Percentiles rank a stretch among this genome's conserved stretches.
Evolutionary conservation across 495 filamentous ascomycete species (phyloP).

Genomic region (Talaromyces adpressus): DNA sequence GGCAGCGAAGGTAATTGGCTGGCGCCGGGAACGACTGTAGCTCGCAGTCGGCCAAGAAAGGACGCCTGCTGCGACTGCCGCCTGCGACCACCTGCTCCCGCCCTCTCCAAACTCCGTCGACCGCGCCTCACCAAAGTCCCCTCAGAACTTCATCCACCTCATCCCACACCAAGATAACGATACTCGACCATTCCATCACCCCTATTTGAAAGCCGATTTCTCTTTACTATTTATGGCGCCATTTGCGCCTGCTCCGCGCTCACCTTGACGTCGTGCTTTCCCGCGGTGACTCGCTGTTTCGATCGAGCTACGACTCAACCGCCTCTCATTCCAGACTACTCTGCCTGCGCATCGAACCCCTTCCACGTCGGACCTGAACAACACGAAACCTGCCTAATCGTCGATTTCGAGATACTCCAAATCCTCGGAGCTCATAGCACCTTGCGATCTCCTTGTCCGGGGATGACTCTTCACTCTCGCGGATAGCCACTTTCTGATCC

Average conservation of each 20-base stretch:
- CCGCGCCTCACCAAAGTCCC: neutral
- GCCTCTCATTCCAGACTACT: neutral
- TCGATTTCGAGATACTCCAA: constrained; percentile 17
- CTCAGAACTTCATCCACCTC: constrained; percentile 1
- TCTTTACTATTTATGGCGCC: neutral
- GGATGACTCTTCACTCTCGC: constrained; percentile 38
- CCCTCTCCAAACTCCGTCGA: neutral
- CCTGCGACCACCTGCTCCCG: constrained; percentile 1
- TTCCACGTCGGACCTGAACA: constrained; percentile 12
- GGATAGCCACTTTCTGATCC: constrained; percentile 42
- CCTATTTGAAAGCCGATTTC: neutral
- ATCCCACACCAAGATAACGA: neutral
- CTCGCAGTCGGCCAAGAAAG: constrained; percentile 3
- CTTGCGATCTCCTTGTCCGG: constrained; percentile 22
- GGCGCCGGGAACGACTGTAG: neutral
- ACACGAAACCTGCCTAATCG: constrained; percentile 16
- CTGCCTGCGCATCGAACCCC: constrained; percentile 20
- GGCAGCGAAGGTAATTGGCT: neutral
- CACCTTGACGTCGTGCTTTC: constrained; percentile 2
- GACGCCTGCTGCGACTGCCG: neutral
- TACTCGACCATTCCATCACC: neutral
- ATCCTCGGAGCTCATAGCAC: neutral
- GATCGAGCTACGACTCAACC: constrained; percentile 3
- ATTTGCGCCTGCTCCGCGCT: constrained; percentile 1
- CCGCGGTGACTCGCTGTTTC: neutral